Base-by-base conservation (phyloP, 495 filamentous ascomycete species). In the Chaetomium fimeti region DNA sequence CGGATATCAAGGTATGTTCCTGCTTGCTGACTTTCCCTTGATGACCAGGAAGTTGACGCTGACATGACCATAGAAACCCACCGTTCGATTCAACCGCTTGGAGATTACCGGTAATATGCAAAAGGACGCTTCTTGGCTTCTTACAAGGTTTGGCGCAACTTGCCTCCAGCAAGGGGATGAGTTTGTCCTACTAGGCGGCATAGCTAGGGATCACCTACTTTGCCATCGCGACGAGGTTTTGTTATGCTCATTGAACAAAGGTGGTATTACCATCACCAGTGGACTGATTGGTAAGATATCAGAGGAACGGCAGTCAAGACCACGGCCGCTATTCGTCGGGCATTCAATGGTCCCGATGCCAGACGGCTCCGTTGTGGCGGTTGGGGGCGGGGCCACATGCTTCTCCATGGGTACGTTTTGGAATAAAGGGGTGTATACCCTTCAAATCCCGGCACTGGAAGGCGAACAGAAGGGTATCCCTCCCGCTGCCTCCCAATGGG, bases 301-400 rank as follows among this genome's bases (percentile, higher is more conserved):
- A 15, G 38, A 18, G 24, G 13, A 38, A 16, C 61, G 36, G 11
- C 32, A 25, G 22, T 15, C 28, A 7, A 28, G 52, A 0, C 70
- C 73, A 20, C 77, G 84, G 28, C 90, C 89, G 16, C 74, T 96
- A 5, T 76, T 96, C 20, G 78, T 88, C 51, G 91, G 92, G 6
- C 79, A 84, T 64, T 85, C 81, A 24, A 73, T 78, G 9, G 76
- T 82, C 3, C 24, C 65, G 5, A 53, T 62, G 8, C 36, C 71
- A 9, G 57, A 75, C 48, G 74, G 79, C 18, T 71, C 81, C 28
- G 66, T 91, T 5, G 66, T 88, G 20, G 73, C 96, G 2, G 73
- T 89, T 42, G 91, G 91, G 11, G 92, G 93, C 18, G 92, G 93
- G 22, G 91, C 90, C 28, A 89, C 92, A 0, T 96, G 92, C 73